phyloP scores from a whole-genome alignment of 495 filamentous ascomycete species.

The Halenospora varia region DNA sequence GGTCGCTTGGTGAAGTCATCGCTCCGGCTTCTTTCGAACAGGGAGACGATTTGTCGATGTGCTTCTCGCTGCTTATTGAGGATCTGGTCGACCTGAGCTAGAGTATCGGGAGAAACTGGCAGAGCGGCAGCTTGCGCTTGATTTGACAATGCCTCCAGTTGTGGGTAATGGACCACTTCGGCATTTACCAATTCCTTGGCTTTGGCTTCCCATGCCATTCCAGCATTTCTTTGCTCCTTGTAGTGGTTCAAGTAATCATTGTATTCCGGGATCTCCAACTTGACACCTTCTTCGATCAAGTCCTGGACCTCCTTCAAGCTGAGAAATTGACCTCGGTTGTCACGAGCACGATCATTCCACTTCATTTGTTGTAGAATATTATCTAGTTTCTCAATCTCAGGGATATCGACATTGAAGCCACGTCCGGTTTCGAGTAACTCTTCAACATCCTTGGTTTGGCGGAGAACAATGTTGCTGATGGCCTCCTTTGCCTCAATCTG shows the following conservation, averaged over 20 bases:
- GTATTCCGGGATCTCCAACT: slow-evolving; percentile 69
- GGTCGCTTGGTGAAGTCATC: slow-evolving; percentile 75
- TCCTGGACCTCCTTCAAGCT: slow-evolving; percentile 74
- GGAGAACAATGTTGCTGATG: slow-evolving; percentile 54
- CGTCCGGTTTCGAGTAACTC: slow-evolving; percentile 85
- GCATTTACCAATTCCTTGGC: slow-evolving; percentile 86
- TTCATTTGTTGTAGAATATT: slow-evolving; percentile 77
- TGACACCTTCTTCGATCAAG: slow-evolving; percentile 69
- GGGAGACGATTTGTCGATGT: slow-evolving; percentile 74
- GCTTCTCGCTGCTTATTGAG: slow-evolving; percentile 95
- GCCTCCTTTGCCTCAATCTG: slow-evolving; percentile 70
- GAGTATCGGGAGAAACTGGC: slow-evolving; percentile 77
- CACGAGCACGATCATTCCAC: slow-evolving; percentile 78
- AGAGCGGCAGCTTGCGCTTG: slow-evolving; percentile 68
- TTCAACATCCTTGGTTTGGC: slow-evolving; percentile 71
- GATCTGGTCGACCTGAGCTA: slow-evolving; percentile 83
- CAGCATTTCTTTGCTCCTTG: slow-evolving; percentile 67
- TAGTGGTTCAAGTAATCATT: slow-evolving; percentile 75
- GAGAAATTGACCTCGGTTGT: slow-evolving; percentile 55
- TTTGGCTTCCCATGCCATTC: slow-evolving; percentile 88
- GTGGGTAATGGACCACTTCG: slow-evolving; percentile 86
- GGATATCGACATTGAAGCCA: slow-evolving; percentile 89
- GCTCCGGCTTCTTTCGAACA: slow-evolving; percentile 74
- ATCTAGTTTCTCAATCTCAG: slow-evolving; percentile 83
- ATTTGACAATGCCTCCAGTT: slow-evolving; percentile 83